Conservation (phyloP, 176 grass and related monocot species). For the Paspalum notatum region DNA sequence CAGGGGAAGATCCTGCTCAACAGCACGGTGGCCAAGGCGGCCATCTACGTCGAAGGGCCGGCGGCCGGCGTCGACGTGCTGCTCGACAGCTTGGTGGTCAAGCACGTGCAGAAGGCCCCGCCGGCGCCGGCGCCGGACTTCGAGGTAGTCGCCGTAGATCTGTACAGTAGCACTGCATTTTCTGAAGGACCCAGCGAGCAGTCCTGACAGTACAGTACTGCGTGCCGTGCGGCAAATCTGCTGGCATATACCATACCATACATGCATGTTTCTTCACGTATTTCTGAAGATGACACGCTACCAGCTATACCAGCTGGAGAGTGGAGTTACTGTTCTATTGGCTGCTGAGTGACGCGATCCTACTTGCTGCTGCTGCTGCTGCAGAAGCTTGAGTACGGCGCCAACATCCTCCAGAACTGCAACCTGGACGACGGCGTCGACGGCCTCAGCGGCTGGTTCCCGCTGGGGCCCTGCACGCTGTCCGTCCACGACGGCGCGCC, state of each 20-base stretch:
- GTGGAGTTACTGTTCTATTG: background rate
- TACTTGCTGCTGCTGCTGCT: background rate
- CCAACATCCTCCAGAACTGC: constrained; percentile 81
- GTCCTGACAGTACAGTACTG: background rate
- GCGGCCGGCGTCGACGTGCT: constrained; percentile 72
- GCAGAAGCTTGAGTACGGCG: constrained; percentile 74
- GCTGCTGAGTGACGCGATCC: background rate
- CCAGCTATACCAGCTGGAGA: background rate
- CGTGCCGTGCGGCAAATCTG: background rate
- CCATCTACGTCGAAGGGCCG: constrained; percentile 82
- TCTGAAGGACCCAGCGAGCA: too few species aligned
- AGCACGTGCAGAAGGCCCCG: constrained; percentile 64
- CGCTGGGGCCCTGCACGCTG: constrained; percentile 63
- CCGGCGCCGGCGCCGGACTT: constrained; percentile 73
- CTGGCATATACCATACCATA: background rate
- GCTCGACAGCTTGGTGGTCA: constrained; percentile 67
- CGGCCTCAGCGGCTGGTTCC: constrained; percentile 65
- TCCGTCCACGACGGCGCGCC: constrained; percentile 61
- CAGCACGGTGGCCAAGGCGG: constrained; percentile 56
- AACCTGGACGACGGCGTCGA: constrained; percentile 68
- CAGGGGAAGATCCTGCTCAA: constrained; percentile 85
- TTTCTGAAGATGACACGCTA: background rate
- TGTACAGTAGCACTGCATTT: too few species aligned
- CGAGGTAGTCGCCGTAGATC: constrained; percentile 48
- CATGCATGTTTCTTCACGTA: constrained; percentile 18